A percentile compares a stretch with the other conserved stretches of the same genome.
Evolutionary conservation across 2,329 filamentous ascomycete species (phyloP).

Genomic region (Pseudogymnoascus sp.): DNA sequence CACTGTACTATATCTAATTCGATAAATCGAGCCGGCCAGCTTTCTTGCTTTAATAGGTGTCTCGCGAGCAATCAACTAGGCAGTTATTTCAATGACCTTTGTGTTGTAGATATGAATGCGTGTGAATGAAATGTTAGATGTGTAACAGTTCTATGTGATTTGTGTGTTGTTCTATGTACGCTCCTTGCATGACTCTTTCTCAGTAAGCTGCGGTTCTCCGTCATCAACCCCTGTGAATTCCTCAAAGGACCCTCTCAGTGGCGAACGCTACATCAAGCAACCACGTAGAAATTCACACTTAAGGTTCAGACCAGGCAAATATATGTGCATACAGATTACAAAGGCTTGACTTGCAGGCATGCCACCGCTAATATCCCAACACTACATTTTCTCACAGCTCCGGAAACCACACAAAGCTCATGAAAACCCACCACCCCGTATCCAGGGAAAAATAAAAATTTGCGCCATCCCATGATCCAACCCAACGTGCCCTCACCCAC

Average conservation of each 20-base stretch:
- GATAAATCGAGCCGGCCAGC: constrained; percentile 28
- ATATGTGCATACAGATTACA: constrained; percentile 9
- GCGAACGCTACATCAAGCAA: neutral
- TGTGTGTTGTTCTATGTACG: neutral
- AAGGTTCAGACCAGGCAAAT: neutral
- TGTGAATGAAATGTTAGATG: constrained; percentile 5
- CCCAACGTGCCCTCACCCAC: neutral
- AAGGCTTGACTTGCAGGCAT: neutral
- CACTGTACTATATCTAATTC: constrained; percentile 32
- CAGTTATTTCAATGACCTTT: constrained; percentile 8
- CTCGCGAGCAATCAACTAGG: constrained; percentile 11
- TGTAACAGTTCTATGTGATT: neutral
- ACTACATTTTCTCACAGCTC: constrained; percentile 9
- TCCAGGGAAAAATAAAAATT: neutral
- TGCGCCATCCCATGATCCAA: constrained; percentile 5
- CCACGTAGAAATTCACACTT: neutral
- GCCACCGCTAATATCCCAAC: constrained; percentile 5
- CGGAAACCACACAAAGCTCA: neutral
- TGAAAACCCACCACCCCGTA: constrained; percentile 6
- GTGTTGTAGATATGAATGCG: neutral
- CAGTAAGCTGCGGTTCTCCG: neutral
- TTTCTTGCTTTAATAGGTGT: constrained; percentile 15
- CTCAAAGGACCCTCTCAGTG: neutral
- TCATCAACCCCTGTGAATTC: neutral
- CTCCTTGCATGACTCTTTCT: neutral